Conservation (phyloP, 176 grass and related monocot genomes). For the Lolium multiflorum region DNA sequence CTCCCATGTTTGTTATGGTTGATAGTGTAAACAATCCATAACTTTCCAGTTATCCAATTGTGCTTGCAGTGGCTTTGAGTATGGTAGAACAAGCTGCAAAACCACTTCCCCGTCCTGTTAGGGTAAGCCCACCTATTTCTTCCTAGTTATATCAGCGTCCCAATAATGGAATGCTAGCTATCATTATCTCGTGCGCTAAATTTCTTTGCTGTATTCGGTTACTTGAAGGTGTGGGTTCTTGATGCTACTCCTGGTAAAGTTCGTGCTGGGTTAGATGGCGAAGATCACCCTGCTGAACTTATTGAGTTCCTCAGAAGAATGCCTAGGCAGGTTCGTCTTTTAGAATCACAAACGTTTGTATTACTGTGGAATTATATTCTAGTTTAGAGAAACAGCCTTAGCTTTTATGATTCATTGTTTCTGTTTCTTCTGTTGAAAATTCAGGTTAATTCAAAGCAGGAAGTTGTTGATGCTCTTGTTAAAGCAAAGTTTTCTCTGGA, state of each 20-base stretch:
- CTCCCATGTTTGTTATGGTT: conserved; percentile 3
- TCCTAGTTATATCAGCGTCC: conserved; percentile 1
- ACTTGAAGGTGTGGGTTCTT: conserved; percentile 92
- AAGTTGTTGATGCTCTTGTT: conserved; percentile 75
- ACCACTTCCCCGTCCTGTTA: conserved; percentile 90
- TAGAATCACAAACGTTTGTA: conserved; percentile 3
- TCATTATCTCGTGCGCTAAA: conserved; percentile 17
- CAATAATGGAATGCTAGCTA: background rate
- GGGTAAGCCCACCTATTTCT: conserved; percentile 56
- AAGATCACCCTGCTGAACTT: conserved; percentile 96
- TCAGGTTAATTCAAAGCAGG: conserved; percentile 80
- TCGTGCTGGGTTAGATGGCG: conserved; percentile 82
- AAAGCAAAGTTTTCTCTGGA: conserved; percentile 81
- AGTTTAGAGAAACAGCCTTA: background rate
- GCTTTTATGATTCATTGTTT: conserved; percentile 26
- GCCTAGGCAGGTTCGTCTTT: conserved; percentile 60
- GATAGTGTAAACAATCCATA: background rate
- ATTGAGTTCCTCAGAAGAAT: conserved; percentile 84
- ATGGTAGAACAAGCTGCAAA: conserved; percentile 99
- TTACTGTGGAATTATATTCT: background rate
- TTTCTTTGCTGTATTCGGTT: conserved; percentile 27
- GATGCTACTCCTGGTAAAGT: conserved; percentile 98
- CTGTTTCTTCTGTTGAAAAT: conserved; percentile 40
- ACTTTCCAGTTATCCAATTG: conserved; percentile 17
- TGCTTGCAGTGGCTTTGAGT: conserved; percentile 84